Evolutionary conservation across 1,284 basidiomycete species (phyloP).

Genomic region (Ceratobasidium theobromae): DNA sequence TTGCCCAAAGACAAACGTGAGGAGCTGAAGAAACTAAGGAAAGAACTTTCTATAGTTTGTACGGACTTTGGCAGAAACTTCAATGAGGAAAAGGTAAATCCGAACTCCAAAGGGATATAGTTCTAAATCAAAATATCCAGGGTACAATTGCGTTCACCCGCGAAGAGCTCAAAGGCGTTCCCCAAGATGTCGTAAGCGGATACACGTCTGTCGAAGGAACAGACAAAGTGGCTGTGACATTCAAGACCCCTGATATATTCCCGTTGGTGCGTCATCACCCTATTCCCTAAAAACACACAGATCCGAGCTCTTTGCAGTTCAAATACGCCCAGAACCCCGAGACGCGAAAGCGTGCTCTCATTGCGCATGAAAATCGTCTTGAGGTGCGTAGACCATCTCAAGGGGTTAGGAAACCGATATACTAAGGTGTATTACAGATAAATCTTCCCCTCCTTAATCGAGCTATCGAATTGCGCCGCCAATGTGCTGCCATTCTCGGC

Average conservation of each 20-base stretch:
- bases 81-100: slow-evolving; percentile 74
- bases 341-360: slow-evolving; percentile 64
- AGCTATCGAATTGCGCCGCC: slow-evolving; percentile 64
- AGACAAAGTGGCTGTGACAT: slow-evolving; percentile 51
- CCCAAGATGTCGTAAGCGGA: slow-evolving; percentile 71
- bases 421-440: slow-evolving; percentile 74
- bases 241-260: slow-evolving; percentile 70
- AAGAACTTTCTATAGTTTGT: slow-evolving; percentile 65
- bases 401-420: too few relatives aligned
- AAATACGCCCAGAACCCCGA: slow-evolving; percentile 71
- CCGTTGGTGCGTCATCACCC: slow-evolving; percentile 57
- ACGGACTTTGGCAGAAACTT: slow-evolving; percentile 85
- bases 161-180: slow-evolving; percentile 76
- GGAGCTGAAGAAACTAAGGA: slow-evolving; percentile 51
- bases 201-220: slow-evolving; percentile 54
- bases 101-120: neutral
- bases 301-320: slow-evolving; percentile 54
- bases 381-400: slow-evolving; percentile 35
- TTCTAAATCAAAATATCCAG: slow-evolving; percentile 45
- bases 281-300: neutral
- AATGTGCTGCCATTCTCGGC: slow-evolving; percentile 66
- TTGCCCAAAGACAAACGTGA: slow-evolving; percentile 63
- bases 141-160: slow-evolving; percentile 62
- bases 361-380: slow-evolving; percentile 68
- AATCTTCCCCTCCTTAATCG: slow-evolving; percentile 70